Base-by-base conservation (phyloP, 495 filamentous ascomycete species). In the Zalerion maritima region DNA sequence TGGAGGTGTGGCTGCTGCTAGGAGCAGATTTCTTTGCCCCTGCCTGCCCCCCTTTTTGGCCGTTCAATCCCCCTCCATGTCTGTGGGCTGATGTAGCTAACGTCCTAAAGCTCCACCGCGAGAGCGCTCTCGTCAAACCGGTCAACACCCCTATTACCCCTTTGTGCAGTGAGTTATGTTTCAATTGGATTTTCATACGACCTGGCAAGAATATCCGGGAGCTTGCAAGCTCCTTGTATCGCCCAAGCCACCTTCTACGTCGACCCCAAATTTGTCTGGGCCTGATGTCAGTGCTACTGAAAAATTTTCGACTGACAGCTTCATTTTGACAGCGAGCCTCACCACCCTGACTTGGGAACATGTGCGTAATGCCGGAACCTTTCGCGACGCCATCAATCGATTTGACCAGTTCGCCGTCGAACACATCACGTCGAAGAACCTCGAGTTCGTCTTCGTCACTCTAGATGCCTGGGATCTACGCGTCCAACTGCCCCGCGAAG, bases 331-430 rank as follows among this genome's bases (percentile, higher is more conserved):
- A 93, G 86, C 89, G 54, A 94, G 86, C 58, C 67, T 97, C 54
- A 97, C 89, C 15, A 97, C 89, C 34, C 64, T 97, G 41, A 94
- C 89, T 21, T 96, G 91, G 91, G 89, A 97, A 55, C 85, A 97
- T 57, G 91, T 96, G 45, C 80, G 91, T 46, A 83, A 82, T 37
- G 87, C 91, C 42, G 89, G 89, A 29, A 81, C 83, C 30, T 97
- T 97, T 69, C 75, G 87, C 35, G 89, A 94, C 60, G 89, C 89
- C 26, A 76, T 97, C 63, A 85, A 78, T 54, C 81, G 81, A 29
- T 92, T 97, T 54, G 86, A 94, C 54, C 63, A 72, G 35, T 97
- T 93, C 47, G 85, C 82, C 37, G 73, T 77, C 38, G 85, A 96
- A 57, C 77, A 92, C 47, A 60, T 97, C 33, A 69, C 79, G 18